These are phyloP conservation scores for Ormosia semicastrata DNA, from an alignment of 306 rosid genomes.

Conservation along the genomic window DNA sequence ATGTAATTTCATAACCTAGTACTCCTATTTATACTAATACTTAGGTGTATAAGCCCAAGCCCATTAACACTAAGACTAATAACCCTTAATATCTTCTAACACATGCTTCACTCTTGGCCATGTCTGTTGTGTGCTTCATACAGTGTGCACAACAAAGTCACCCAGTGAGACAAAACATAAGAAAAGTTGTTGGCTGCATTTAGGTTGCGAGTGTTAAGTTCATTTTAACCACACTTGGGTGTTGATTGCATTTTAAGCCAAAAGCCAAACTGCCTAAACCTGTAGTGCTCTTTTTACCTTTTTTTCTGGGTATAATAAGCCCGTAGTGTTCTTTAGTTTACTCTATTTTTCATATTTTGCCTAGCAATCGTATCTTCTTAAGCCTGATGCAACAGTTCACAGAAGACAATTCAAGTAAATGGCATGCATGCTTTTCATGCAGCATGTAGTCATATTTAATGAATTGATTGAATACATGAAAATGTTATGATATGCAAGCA, in stretches of 20 bases:
- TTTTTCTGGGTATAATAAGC: neutral
- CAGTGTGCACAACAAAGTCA: neutral
- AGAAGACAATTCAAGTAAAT: slow-evolving; percentile 1
- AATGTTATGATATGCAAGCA: neutral
- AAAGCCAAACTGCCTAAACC: neutral
- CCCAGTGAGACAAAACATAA: neutral
- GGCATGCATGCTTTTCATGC: neutral
- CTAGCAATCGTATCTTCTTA: neutral
- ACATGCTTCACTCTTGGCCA: neutral
- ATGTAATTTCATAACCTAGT: no score
- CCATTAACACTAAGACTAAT: no score
- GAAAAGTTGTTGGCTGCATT: neutral
- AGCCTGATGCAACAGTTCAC: neutral
- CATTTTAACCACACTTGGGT: neutral
- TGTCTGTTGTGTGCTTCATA: neutral
- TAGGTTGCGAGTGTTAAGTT: neutral
- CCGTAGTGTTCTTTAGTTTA: neutral
- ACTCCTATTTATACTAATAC: no score
- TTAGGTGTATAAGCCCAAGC: no score
- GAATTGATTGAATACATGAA: slow-evolving; percentile 2
- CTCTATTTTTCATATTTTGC: neutral
- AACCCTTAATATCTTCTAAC: no score
- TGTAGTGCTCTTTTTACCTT: neutral
- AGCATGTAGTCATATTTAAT: neutral
- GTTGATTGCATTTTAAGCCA: neutral